Evolutionary conservation across 139 green algal species (phyloP).

Genomic region (Coelastrella sp.): DNA sequence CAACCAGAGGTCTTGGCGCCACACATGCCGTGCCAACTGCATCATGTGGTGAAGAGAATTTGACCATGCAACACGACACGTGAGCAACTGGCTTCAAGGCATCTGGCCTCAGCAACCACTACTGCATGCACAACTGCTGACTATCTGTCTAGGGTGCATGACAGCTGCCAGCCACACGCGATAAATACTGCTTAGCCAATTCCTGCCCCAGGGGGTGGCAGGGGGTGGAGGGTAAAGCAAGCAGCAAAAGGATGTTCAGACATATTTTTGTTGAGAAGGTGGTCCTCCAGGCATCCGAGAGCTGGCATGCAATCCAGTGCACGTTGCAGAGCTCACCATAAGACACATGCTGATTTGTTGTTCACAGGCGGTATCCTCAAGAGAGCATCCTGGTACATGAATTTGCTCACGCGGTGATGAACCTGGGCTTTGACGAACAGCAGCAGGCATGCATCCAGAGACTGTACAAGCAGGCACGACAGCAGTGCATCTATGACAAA

Average conservation of each 20-base stretch:
- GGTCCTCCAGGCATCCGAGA: too few species aligned
- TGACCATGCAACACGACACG: constrained; percentile 72
- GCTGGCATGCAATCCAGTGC: too few species aligned
- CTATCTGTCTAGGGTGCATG: too few species aligned
- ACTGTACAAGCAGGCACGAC: constrained; percentile 46
- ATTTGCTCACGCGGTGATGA: constrained; percentile 65
- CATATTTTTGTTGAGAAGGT: too few species aligned
- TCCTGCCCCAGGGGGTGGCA: too few species aligned
- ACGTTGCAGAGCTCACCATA: too few species aligned
- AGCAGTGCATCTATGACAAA: constrained; percentile 34
- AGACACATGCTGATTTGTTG: background rate
- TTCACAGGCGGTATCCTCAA: constrained; percentile 4
- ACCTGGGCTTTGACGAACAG: constrained; percentile 49
- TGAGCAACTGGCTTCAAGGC: constrained; percentile 15
- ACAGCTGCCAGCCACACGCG: too few species aligned
- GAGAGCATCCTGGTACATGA: constrained; percentile 42
- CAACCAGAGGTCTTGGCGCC: constrained; percentile 77
- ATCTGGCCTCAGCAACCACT: too few species aligned
- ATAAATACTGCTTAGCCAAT: too few species aligned
- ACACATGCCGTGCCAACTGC: constrained; percentile 61
- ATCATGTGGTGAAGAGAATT: constrained; percentile 64
- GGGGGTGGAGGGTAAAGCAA: too few species aligned
- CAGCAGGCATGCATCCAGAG: constrained; percentile 6
- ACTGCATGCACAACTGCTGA: too few species aligned
- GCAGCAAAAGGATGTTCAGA: too few species aligned